These are phyloP conservation scores for Pseudogymnoascus sp. DNA, from an alignment of 2,329 filamentous ascomycete genomes.

Conservation along the genomic window DNA sequence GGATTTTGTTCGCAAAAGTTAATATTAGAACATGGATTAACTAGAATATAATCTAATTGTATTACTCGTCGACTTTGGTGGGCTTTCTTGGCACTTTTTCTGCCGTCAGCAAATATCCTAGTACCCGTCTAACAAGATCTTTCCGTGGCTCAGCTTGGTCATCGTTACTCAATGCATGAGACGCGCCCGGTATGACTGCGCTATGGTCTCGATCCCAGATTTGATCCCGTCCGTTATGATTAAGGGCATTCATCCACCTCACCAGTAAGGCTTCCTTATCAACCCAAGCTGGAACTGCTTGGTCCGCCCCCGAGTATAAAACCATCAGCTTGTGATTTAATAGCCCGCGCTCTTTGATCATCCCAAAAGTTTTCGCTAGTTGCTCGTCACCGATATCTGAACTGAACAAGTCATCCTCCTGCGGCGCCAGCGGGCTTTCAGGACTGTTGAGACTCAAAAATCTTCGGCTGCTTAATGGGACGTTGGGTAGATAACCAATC, in stretches of 20 bases:
- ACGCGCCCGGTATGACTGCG: constrained; percentile 40
- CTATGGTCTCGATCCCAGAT: constrained; percentile 43
- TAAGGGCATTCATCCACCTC: constrained; percentile 36
- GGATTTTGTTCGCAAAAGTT: background rate
- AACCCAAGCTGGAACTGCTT: constrained; percentile 36
- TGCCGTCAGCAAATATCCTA: constrained; percentile 15
- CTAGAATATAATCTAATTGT: background rate
- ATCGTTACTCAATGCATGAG: constrained; percentile 41
- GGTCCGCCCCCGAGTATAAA: constrained; percentile 39
- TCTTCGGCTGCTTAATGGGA: constrained; percentile 26
- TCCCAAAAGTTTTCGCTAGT: constrained; percentile 49
- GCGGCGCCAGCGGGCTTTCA: constrained; percentile 41
- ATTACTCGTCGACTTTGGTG: background rate
- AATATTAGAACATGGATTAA: background rate
- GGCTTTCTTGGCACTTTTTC: background rate
- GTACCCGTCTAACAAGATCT: constrained; percentile 15
- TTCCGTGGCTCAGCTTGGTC: constrained; percentile 37
- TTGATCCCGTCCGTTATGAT: constrained; percentile 27
- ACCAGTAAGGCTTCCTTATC: constrained; percentile 37
- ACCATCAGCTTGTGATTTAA: constrained; percentile 35
- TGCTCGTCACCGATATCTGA: constrained; percentile 47
- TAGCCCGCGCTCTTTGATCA: constrained; percentile 31
- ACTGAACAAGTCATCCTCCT: constrained; percentile 60
- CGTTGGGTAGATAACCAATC: constrained; percentile 27
- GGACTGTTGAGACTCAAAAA: constrained; percentile 41